Conservation (phyloP, 2,329 filamentous ascomycete species). For the Hymenoscyphus occultus region DNA sequence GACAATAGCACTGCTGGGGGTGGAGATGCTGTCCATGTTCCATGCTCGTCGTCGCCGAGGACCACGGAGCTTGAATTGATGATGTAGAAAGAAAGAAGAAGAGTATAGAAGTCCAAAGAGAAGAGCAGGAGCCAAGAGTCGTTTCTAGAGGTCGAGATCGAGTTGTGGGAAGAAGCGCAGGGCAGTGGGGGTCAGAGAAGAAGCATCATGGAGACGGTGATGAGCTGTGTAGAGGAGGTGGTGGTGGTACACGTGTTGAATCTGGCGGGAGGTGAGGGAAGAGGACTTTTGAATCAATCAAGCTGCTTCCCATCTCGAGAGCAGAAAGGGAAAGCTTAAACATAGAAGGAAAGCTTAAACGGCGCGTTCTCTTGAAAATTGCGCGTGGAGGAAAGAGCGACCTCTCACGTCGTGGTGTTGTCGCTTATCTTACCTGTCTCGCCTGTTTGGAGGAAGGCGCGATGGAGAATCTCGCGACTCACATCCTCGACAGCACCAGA, state of each 20-base stretch:
- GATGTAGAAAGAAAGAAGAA: neutral
- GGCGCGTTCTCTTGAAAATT: neutral
- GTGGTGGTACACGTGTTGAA: neutral
- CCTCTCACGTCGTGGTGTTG: neutral
- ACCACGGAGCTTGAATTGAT: neutral
- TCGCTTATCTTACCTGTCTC: neutral
- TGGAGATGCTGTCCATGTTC: conserved; percentile 27
- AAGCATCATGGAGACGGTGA: neutral
- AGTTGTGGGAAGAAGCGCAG: neutral
- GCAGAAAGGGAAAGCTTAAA: neutral
- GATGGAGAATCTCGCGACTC: neutral
- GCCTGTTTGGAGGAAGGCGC: neutral
- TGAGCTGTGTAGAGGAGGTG: neutral
- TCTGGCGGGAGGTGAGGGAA: neutral
- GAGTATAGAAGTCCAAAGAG: neutral
- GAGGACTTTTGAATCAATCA: neutral
- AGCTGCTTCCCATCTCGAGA: neutral
- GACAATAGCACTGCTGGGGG: conserved; percentile 14
- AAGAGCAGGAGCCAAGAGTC: conserved; percentile 2
- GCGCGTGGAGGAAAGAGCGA: neutral
- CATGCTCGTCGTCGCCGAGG: conserved; percentile 15
- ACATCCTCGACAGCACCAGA: neutral
- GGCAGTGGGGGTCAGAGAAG: neutral
- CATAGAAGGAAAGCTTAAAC: neutral
- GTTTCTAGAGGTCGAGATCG: neutral